Evolutionary conservation across 139 green algal species (phyloP).

Genomic region (Closterium sp.): DNA sequence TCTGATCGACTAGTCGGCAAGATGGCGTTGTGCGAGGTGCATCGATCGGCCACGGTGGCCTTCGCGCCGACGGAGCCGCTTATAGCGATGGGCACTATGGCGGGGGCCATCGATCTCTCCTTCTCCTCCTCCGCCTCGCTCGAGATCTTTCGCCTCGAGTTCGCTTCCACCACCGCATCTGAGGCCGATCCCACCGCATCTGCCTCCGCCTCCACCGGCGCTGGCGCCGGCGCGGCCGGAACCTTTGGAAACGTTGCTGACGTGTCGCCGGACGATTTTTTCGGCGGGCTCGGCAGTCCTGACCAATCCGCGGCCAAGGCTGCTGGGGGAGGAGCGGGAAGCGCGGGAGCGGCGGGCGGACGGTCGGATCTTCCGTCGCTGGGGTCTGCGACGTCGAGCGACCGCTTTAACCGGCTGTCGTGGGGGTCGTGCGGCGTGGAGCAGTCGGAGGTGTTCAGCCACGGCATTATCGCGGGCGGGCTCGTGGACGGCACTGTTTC

Average conservation of each 20-base stretch:
- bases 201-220: background rate
- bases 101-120: slow-evolving; percentile 84
- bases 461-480: slow-evolving; percentile 84
- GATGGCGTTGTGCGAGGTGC: slow-evolving; percentile 73
- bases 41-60: slow-evolving; percentile 69
- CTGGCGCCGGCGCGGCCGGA: background rate
- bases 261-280: slow-evolving; percentile 4
- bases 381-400: slow-evolving; percentile 66
- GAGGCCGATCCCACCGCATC: background rate
- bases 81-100: slow-evolving; percentile 82
- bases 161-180: background rate
- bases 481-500: slow-evolving; percentile 85
- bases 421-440: slow-evolving; percentile 68
- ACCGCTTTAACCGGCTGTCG: slow-evolving; percentile 83
- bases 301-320: background rate
- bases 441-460: slow-evolving; percentile 5
- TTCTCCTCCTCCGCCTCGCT: slow-evolving; percentile 69
- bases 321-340: too few relatives aligned
- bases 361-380: slow-evolving; percentile 54
- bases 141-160: slow-evolving; percentile 50
- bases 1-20: background rate
- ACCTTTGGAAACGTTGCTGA: background rate
- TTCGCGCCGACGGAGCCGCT: slow-evolving; percentile 71
- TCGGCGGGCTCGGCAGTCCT: background rate
- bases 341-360: too few relatives aligned